phyloP scores from a whole-genome alignment of 768 basidiomycete species.

The Scleroderma bovista region DNA sequence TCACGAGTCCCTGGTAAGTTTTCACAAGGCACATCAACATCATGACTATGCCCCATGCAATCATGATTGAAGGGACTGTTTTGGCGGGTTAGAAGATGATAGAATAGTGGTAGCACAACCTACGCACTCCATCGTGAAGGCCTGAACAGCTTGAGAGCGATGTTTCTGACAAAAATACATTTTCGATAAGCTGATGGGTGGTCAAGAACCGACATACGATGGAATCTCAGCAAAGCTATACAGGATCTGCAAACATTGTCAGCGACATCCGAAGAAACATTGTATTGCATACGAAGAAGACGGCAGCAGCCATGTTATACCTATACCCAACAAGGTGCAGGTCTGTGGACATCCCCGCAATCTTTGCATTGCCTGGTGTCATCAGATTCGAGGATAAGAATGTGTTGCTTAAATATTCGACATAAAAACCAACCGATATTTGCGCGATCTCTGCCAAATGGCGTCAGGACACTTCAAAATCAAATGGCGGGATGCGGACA shows the following conservation, averaged over 20 bases:
- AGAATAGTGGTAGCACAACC: background rate
- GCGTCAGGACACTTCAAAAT: background rate
- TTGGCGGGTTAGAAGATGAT: constrained; percentile 7
- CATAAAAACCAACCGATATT: constrained; percentile 34
- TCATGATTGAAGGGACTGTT: constrained; percentile 36
- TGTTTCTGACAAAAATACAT: constrained; percentile 26
- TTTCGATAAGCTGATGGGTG: background rate
- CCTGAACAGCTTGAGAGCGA: constrained; percentile 30
- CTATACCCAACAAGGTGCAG: constrained; percentile 28
- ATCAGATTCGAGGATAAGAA: background rate
- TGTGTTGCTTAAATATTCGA: background rate
- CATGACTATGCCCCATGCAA: constrained; percentile 36
- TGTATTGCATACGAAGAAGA: constrained; percentile 30
- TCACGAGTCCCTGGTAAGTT: constrained; percentile 23
- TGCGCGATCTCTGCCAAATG: constrained; percentile 33
- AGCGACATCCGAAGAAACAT: background rate
- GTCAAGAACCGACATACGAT: constrained; percentile 22
- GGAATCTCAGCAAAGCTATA: constrained; percentile 36
- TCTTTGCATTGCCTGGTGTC: constrained; percentile 35
- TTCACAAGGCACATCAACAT: constrained; percentile 36
- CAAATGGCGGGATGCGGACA: constrained; percentile 1
- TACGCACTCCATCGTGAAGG: constrained; percentile 34
- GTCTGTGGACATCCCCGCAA: constrained; percentile 41
- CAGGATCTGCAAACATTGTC: constrained; percentile 19
- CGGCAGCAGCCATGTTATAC: constrained; percentile 34